phyloP scores from a whole-genome alignment of 352 stramenopile genomes.

The Saprolegnia diclina region DNA sequence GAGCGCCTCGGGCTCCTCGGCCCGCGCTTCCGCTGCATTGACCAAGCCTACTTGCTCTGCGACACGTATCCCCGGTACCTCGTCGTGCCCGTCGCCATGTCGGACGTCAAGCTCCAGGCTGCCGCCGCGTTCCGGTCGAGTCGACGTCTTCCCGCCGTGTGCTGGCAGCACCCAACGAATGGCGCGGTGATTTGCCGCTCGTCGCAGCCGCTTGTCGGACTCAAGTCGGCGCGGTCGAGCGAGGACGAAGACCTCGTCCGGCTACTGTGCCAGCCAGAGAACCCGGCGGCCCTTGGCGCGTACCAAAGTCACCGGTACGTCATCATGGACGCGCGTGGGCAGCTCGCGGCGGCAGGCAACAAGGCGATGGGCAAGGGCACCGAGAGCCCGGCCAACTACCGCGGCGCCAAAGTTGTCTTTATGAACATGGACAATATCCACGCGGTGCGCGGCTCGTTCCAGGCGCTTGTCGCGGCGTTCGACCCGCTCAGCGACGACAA shows the following conservation, averaged over 20 bases:
- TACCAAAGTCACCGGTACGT: constrained; percentile 39
- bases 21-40: constrained; percentile 63
- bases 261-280: constrained; percentile 58
- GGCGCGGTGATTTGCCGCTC: constrained; percentile 75
- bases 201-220: constrained; percentile 69
- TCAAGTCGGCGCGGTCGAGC: constrained; percentile 66
- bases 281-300: constrained; percentile 35
- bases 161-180: constrained; percentile 66
- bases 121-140: constrained; percentile 68
- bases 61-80: constrained; percentile 94
- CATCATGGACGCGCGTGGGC: constrained; percentile 79
- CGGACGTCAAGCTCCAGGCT: constrained; percentile 80
- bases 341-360: constrained; percentile 80
- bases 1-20: constrained; percentile 67
- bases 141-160: constrained; percentile 62
- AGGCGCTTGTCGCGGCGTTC: constrained; percentile 77
- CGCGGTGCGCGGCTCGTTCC: constrained; percentile 90
- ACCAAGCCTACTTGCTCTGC: constrained; percentile 86
- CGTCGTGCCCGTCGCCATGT: constrained; percentile 88
- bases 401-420: constrained; percentile 91
- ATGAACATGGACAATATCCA: constrained; percentile 99
- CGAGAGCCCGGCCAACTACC: constrained; percentile 95
- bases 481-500: constrained; percentile 85
- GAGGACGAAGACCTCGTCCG: constrained; percentile 76
- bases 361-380: constrained; percentile 93